Evolutionary conservation across 2,329 filamentous ascomycete species (phyloP).

Genomic region (Colletotrichum shisoi): DNA sequence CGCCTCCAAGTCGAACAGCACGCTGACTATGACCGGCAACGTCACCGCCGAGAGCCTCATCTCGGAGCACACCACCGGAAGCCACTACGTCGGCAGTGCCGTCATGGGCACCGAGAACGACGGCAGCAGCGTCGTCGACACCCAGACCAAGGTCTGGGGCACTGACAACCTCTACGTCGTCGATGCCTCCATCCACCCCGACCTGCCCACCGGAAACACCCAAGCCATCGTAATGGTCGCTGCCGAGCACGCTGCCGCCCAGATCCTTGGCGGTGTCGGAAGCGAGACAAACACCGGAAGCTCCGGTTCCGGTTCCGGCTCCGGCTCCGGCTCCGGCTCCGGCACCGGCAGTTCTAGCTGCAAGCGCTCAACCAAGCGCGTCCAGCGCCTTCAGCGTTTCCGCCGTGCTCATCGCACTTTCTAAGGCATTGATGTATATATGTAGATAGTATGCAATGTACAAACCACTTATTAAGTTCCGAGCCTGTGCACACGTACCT

Average conservation of each 20-base stretch:
- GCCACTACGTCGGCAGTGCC: constrained; percentile 53
- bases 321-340: background rate
- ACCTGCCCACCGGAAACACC: constrained; percentile 41
- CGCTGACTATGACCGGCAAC: constrained; percentile 41
- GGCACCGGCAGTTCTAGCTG: constrained; percentile 11
- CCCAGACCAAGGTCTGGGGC: constrained; percentile 65
- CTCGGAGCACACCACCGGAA: constrained; percentile 42
- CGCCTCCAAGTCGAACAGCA: constrained; percentile 42
- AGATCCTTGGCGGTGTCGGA: constrained; percentile 32
- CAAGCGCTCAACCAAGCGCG: constrained; percentile 51
- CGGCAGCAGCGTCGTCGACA: constrained; percentile 63
- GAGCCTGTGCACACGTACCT: no score
- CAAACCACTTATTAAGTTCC: no score
- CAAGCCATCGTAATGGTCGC: constrained; percentile 41
- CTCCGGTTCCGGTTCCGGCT: constrained; percentile 46
- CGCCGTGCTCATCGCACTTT: constrained; percentile 12
- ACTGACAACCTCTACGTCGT: constrained; percentile 69
- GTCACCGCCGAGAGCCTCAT: constrained; percentile 43
- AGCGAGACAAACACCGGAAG: constrained; percentile 40
- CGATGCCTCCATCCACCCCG: constrained; percentile 69
- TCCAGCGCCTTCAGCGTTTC: constrained; percentile 52
- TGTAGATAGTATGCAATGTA: no score
- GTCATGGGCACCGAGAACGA: constrained; percentile 58
- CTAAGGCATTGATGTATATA: background rate
- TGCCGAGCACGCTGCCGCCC: constrained; percentile 37